These are phyloP conservation scores for Symbiodinium pilosum DNA, from an alignment of 73 alveolate genomes.

Conservation along the genomic window DNA sequence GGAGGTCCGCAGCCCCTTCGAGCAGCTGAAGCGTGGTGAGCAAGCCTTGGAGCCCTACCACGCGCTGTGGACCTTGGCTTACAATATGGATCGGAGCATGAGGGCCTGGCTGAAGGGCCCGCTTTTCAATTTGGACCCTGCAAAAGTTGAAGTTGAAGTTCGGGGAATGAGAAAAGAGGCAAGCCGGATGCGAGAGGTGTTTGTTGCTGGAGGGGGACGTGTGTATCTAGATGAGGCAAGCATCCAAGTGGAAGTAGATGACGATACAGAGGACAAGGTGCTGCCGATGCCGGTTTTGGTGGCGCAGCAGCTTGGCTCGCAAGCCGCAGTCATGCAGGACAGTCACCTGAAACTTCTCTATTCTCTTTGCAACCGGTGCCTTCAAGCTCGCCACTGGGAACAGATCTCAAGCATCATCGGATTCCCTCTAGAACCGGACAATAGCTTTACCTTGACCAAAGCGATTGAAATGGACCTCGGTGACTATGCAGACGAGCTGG, in stretches of 20 bases:
- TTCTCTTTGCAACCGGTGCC: slow-evolving; percentile 14
- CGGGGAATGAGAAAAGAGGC: slow-evolving; percentile 64
- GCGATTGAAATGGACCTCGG: slow-evolving; percentile 46
- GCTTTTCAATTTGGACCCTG: slow-evolving; percentile 44
- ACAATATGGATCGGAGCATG: slow-evolving; percentile 66
- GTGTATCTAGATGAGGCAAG: slow-evolving; percentile 22
- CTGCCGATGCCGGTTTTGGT: slow-evolving; percentile 21
- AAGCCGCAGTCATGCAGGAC: slow-evolving; percentile 73
- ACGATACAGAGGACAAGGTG: neutral
- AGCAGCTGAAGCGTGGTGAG: slow-evolving; percentile 90
- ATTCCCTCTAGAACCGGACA: slow-evolving; percentile 40
- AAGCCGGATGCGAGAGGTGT: slow-evolving; percentile 5
- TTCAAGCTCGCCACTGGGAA: slow-evolving; percentile 81
- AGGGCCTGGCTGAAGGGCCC: slow-evolving; percentile 82
- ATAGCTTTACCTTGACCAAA: slow-evolving; percentile 53
- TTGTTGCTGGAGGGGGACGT: slow-evolving; percentile 46
- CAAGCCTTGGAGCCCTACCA: slow-evolving; percentile 66
- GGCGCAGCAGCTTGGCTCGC: slow-evolving; percentile 36
- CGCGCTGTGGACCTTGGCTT: slow-evolving; percentile 31
- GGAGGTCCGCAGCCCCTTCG: slow-evolving; percentile 87
- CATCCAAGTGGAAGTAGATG: neutral
- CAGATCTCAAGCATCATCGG: slow-evolving; percentile 52
- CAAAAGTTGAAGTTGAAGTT: slow-evolving; percentile 67
- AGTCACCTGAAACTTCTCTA: slow-evolving; percentile 54
- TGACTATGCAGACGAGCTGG: slow-evolving; percentile 20